Evolutionary conservation across 768 basidiomycete genomes (phyloP).

Genomic region (Tulasnella sp.): DNA sequence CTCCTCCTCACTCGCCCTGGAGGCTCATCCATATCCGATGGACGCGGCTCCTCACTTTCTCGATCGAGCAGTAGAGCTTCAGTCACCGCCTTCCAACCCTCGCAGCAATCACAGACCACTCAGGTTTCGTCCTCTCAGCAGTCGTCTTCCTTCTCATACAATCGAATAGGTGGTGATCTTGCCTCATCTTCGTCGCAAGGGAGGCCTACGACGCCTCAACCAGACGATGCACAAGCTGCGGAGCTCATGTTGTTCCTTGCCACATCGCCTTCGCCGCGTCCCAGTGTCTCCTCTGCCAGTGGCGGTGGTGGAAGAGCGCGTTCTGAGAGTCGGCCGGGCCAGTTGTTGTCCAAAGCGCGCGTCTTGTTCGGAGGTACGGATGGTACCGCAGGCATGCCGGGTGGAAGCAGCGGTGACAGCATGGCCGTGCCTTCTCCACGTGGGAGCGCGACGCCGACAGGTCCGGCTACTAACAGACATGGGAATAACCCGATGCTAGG

Average conservation of each 20-base stretch:
- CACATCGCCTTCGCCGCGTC: slow-evolving; percentile 63
- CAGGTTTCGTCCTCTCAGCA: not conserved
- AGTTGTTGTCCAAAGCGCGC: slow-evolving; percentile 8
- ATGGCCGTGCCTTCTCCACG: not conserved
- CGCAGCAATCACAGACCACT: slow-evolving; percentile 10
- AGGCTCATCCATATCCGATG: not conserved
- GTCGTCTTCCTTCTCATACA: slow-evolving; percentile 13
- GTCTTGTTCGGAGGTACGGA: slow-evolving; percentile 5
- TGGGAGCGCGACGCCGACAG: not conserved
- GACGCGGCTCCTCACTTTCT: slow-evolving; percentile 7
- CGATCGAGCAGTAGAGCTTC: slow-evolving; percentile 7
- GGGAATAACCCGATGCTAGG: too few relatives aligned
- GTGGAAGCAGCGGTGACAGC: not conserved
- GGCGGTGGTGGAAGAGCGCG: slow-evolving; percentile 6
- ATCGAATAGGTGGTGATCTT: not conserved
- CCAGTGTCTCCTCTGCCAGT: slow-evolving; percentile 25
- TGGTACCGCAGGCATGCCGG: not conserved
- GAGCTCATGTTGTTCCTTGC: slow-evolving; percentile 77
- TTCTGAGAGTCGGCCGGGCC: slow-evolving; percentile 8
- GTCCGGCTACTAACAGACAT: not conserved
- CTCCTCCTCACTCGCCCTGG: slow-evolving; percentile 16
- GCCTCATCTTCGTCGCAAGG: not conserved
- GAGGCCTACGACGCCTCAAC: slow-evolving; percentile 11
- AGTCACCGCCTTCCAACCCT: slow-evolving; percentile 10
- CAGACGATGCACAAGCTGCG: slow-evolving; percentile 48